Evolutionary conservation across 768 basidiomycete genomes (phyloP).

Genomic region (Astraeus odoratus): DNA sequence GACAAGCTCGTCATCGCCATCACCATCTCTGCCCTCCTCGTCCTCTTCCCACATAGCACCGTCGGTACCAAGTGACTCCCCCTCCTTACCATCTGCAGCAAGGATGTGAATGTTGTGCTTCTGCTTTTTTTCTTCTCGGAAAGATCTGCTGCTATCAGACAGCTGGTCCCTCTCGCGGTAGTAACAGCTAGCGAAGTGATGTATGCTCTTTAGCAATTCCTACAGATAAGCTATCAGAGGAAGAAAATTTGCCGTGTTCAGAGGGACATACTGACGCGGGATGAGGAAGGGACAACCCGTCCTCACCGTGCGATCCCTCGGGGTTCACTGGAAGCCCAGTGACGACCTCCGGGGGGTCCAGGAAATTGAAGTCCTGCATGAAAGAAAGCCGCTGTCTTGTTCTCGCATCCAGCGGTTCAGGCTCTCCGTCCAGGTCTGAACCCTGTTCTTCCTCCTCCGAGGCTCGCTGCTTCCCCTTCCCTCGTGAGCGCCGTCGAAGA

Average conservation of each 20-base stretch:
- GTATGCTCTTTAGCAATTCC: conserved; percentile 48
- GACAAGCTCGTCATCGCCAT: conserved; percentile 11
- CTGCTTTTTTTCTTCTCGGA: conserved; percentile 37
- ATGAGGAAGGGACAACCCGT: conserved; percentile 18
- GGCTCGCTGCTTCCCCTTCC: conserved; percentile 19
- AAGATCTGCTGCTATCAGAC: conserved; percentile 41
- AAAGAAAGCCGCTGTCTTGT: conserved; percentile 42
- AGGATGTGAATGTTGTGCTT: conserved; percentile 22
- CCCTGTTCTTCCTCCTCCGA: conserved; percentile 9
- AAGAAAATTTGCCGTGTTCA: background rate
- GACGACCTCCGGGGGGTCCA: conserved; percentile 30
- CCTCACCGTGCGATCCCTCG: conserved; percentile 1
- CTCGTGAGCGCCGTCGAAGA: background rate
- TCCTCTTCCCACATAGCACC: conserved; percentile 9
- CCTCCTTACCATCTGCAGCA: conserved; percentile 4
- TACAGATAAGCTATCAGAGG: conserved; percentile 22
- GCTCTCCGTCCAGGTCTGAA: conserved; percentile 2
- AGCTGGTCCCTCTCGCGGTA: conserved; percentile 60
- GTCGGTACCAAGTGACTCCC: conserved; percentile 3
- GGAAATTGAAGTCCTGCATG: conserved; percentile 45
- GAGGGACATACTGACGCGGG: conserved; percentile 46
- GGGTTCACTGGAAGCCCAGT: conserved; percentile 3
- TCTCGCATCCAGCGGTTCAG: conserved; percentile 13
- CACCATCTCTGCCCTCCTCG: conserved; percentile 11
- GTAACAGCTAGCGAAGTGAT: conserved; percentile 46